Percentiles rank a stretch among this genome's conserved stretches.
phyloP scores from a whole-genome alignment of 2,329 filamentous ascomycete species.

The Pyrenochaeta sp. region DNA sequence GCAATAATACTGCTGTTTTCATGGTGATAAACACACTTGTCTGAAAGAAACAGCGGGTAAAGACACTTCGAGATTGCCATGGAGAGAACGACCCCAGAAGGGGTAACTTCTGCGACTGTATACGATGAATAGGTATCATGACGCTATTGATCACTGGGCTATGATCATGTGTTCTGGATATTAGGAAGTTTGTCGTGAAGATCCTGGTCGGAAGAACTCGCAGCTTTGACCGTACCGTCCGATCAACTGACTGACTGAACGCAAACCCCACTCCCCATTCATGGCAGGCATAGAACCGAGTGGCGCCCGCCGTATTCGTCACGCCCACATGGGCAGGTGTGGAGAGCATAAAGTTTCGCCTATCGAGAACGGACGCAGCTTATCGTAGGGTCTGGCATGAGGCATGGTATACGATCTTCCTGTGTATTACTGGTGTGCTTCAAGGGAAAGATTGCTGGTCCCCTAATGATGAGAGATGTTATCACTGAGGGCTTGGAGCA shows the following conservation, averaged over 20 bases:
- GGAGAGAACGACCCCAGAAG: not conserved
- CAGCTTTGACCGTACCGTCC: no score
- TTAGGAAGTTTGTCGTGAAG: no score
- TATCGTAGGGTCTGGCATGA: conserved; percentile 2
- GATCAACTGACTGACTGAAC: no score
- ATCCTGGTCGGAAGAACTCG: not conserved
- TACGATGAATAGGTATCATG: not conserved
- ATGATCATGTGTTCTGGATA: not conserved
- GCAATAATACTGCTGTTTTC: no score
- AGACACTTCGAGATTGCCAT: not conserved
- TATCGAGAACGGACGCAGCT: conserved; percentile 6
- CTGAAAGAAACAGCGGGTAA: conserved; percentile 21
- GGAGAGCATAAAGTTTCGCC: conserved; percentile 10
- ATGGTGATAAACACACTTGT: no score
- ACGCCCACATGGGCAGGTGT: conserved; percentile 1
- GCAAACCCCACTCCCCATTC: not conserved
- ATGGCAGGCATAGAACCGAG: not conserved
- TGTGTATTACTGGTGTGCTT: no score
- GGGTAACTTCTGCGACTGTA: not conserved
- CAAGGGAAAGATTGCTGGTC: no score
- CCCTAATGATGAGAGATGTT: not conserved
- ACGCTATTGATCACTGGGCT: not conserved
- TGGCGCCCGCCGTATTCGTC: not conserved
- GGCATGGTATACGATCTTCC: no score
- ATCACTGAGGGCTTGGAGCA: not conserved